phyloP scores from a whole-genome alignment of 169 alveolate genomes.

The Babesia microti region DNA sequence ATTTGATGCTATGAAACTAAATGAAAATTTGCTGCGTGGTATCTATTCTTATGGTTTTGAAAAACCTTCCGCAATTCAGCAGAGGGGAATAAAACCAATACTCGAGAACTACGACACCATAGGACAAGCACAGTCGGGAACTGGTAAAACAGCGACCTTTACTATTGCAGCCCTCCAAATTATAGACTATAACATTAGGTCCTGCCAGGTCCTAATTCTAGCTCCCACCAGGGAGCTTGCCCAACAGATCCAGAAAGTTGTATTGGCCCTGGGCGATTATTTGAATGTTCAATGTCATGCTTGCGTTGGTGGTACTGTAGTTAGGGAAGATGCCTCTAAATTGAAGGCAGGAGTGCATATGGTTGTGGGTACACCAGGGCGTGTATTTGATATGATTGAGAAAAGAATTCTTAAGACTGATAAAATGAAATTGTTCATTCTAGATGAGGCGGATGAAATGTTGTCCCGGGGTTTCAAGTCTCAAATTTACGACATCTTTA shows the following conservation, averaged over 20 bases:
- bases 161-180: constrained; percentile 88
- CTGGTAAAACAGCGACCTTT: constrained; percentile 98
- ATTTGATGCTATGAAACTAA: constrained; percentile 88
- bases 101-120: constrained; percentile 94
- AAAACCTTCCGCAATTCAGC: constrained; percentile 97
- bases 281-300: constrained; percentile 85
- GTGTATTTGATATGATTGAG: constrained; percentile 94
- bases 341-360: constrained; percentile 95
- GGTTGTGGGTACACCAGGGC: constrained; percentile 99
- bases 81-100: constrained; percentile 96
- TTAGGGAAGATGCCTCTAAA: constrained; percentile 90
- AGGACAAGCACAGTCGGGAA: constrained; percentile 98
- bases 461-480: constrained; percentile 94
- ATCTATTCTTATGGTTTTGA: constrained; percentile 97
- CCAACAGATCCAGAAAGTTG: constrained; percentile 85
- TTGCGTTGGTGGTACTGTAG: constrained; percentile 97
- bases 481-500: constrained; percentile 74
- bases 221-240: constrained; percentile 99
- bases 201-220: constrained; percentile 88
- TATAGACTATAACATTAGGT: constrained; percentile 78
- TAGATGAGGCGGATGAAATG: constrained; percentile 99
- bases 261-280: constrained; percentile 79
- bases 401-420: constrained; percentile 80
- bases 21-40: constrained; percentile 90
- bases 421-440: constrained; percentile 82